Conservation (phyloP, 1,284 basidiomycete species). For the Cryptococcus depauperatus region DNA sequence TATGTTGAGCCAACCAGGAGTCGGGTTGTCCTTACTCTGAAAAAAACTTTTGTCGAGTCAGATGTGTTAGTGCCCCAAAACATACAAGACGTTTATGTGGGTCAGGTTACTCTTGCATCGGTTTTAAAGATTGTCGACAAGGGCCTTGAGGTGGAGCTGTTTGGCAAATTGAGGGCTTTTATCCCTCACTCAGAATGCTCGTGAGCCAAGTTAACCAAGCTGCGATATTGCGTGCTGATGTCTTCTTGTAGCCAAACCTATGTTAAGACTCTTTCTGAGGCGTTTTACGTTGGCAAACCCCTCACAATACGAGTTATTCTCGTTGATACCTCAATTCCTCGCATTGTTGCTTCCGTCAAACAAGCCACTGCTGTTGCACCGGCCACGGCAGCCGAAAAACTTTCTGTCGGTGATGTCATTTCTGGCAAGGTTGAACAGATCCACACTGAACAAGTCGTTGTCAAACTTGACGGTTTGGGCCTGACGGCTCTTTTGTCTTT, state of each 20-base stretch:
- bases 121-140: slow-evolving; percentile 74
- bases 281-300: slow-evolving; percentile 72
- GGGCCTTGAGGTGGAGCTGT: slow-evolving; percentile 77
- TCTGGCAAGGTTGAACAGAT: slow-evolving; percentile 64
- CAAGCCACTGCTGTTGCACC: slow-evolving; percentile 57
- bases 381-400: slow-evolving; percentile 54
- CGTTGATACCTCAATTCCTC: slow-evolving; percentile 57
- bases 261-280: slow-evolving; percentile 57
- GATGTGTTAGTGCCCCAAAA: slow-evolving; percentile 60
- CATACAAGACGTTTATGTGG: slow-evolving; percentile 60
- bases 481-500: slow-evolving; percentile 76
- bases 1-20: slow-evolving; percentile 73
- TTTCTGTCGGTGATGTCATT: slow-evolving; percentile 69
- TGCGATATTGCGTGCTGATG: not conserved
- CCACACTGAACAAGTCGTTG: slow-evolving; percentile 72
- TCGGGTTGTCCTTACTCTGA: slow-evolving; percentile 79
- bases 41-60: slow-evolving; percentile 83
- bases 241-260: slow-evolving; percentile 53
- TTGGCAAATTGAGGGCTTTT: slow-evolving; percentile 77
- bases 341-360: slow-evolving; percentile 77
- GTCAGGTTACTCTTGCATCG: slow-evolving; percentile 71
- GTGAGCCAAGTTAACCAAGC: slow-evolving; percentile 46
- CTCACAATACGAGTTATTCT: slow-evolving; percentile 77
- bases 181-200: slow-evolving; percentile 73
- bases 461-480: slow-evolving; percentile 62